Evolutionary conservation across 1,139 yeast species (phyloP).

Genomic region (Geotrichum candidum): DNA sequence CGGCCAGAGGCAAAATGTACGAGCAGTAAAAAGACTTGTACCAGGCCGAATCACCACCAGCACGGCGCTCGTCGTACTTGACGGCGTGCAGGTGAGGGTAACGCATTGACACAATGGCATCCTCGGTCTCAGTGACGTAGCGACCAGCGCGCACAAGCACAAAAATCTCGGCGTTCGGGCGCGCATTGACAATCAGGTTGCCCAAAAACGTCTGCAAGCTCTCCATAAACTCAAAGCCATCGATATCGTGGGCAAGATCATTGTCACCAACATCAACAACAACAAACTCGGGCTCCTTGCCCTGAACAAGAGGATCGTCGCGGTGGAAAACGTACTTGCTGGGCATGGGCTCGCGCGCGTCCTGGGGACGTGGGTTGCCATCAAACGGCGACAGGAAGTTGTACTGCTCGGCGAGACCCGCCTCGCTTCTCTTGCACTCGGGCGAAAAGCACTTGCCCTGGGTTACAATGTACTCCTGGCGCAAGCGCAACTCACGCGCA

Average conservation of each 20-base stretch:
- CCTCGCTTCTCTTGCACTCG: conserved; percentile 10
- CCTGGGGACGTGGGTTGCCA: conserved; percentile 16
- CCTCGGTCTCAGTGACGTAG: conserved; percentile 18
- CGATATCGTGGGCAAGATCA: conserved; percentile 11
- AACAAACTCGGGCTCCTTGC: conserved; percentile 16
- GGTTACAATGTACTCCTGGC: conserved; percentile 12
- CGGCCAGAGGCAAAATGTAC: conserved; percentile 15
- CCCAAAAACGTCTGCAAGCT: conserved; percentile 15
- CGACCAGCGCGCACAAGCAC: conserved; percentile 15
- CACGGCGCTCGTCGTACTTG: conserved; percentile 1
- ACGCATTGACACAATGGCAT: conserved; percentile 17
- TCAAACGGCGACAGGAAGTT: conserved; percentile 14
- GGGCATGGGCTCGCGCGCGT: conserved; percentile 17
- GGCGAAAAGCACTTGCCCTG: conserved; percentile 14
- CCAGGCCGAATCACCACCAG: conserved; percentile 17
- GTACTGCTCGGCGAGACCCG: conserved; percentile 17
- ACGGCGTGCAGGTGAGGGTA: conserved; percentile 16
- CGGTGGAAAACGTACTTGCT: conserved; percentile 17
- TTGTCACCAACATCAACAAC: conserved; percentile 19
- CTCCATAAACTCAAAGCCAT: conserved; percentile 13
- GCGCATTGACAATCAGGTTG: conserved; percentile 12
- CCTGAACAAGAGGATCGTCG: conserved; percentile 13
- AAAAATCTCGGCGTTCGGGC: conserved; percentile 15
- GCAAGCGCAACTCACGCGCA: conserved; percentile 12
- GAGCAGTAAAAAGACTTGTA: conserved; percentile 17